phyloP scores from a whole-genome alignment of 2,329 filamentous ascomycete species.

The Huntiella moniliformis region DNA sequence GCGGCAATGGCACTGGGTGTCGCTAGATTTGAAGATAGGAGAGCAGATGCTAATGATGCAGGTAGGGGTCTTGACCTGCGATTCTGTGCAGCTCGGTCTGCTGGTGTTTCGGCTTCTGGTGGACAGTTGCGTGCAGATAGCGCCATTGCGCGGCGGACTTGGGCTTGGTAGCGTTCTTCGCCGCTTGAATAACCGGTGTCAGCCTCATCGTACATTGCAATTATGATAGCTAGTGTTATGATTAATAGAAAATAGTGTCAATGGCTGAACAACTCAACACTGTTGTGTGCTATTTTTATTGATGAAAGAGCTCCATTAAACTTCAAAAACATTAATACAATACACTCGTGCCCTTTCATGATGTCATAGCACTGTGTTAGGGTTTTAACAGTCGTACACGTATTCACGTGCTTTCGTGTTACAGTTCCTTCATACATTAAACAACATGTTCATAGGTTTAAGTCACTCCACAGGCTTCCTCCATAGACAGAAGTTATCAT shows the following conservation, averaged over 20 bases:
- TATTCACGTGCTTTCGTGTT: constrained; percentile 2
- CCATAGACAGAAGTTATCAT: too few species aligned
- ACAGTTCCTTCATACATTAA: too few species aligned
- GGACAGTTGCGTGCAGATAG: constrained; percentile 28
- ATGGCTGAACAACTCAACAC: not conserved
- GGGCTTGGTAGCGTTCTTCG: constrained; percentile 35
- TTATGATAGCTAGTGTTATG: not conserved
- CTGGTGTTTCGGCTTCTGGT: constrained; percentile 3
- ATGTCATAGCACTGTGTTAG: not conserved
- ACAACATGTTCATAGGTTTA: too few species aligned
- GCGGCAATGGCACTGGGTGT: constrained; percentile 9
- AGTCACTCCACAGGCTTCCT: too few species aligned
- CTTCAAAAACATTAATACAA: too few species aligned
- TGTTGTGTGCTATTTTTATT: not conserved
- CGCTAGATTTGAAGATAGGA: constrained; percentile 8
- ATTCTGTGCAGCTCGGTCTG: constrained; percentile 7
- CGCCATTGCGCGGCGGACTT: constrained; percentile 40
- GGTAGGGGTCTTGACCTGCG: constrained; percentile 5
- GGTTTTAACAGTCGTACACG: not conserved
- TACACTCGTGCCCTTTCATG: too few species aligned
- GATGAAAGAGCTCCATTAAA: too few species aligned
- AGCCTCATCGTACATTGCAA: constrained; percentile 3
- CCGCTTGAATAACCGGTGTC: constrained; percentile 13
- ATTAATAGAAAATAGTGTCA: not conserved
- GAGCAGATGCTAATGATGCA: constrained; percentile 5